Evolutionary conservation across 2,329 filamentous ascomycete genomes (phyloP).

Genomic region (Ophiocordyceps polyrhachis-furcata): DNA sequence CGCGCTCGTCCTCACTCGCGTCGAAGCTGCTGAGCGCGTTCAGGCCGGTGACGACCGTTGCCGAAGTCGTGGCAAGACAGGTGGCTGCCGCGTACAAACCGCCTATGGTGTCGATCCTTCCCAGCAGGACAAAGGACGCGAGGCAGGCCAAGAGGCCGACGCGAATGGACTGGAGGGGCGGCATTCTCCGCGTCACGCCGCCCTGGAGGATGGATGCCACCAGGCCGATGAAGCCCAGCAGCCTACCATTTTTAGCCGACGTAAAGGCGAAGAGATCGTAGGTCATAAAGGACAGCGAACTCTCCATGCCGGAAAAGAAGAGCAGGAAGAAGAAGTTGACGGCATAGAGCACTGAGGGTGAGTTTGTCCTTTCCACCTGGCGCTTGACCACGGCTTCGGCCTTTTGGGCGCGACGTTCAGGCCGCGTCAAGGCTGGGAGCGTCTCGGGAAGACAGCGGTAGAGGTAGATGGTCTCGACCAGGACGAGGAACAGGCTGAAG

Average conservation of each 20-base stretch:
- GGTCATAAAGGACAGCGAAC: slow-evolving; percentile 92
- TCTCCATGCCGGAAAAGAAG: slow-evolving; percentile 97
- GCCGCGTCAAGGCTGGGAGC: slow-evolving; percentile 34
- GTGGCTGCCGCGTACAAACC: slow-evolving; percentile 69
- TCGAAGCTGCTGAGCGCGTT: slow-evolving; percentile 89
- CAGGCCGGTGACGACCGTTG: slow-evolving; percentile 83
- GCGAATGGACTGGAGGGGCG: slow-evolving; percentile 63
- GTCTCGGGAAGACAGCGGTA: slow-evolving; percentile 80
- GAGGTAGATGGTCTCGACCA: slow-evolving; percentile 74
- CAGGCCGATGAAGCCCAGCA: slow-evolving; percentile 82
- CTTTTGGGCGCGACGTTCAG: slow-evolving; percentile 9
- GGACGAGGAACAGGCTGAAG: slow-evolving; percentile 68
- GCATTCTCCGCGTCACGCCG: slow-evolving; percentile 68
- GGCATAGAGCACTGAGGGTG: slow-evolving; percentile 61
- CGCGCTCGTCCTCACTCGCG: slow-evolving; percentile 60
- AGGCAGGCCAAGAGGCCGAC: slow-evolving; percentile 63
- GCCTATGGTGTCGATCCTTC: slow-evolving; percentile 44
- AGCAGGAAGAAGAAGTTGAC: slow-evolving; percentile 84
- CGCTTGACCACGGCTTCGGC: slow-evolving; percentile 6
- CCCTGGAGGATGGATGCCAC: slow-evolving; percentile 86
- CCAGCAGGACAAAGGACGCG: slow-evolving; percentile 62
- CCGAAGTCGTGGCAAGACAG: slow-evolving; percentile 73
- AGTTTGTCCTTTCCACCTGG: slow-evolving; percentile 49
- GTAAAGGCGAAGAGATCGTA: slow-evolving; percentile 79
- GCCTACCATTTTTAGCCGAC: slow-evolving; percentile 60